Percentiles rank a stretch among this genome's conserved stretches.
These are phyloP conservation scores for Kazachstania viticola DNA, from an alignment of 805 yeast genomes.

Conservation along the genomic window DNA sequence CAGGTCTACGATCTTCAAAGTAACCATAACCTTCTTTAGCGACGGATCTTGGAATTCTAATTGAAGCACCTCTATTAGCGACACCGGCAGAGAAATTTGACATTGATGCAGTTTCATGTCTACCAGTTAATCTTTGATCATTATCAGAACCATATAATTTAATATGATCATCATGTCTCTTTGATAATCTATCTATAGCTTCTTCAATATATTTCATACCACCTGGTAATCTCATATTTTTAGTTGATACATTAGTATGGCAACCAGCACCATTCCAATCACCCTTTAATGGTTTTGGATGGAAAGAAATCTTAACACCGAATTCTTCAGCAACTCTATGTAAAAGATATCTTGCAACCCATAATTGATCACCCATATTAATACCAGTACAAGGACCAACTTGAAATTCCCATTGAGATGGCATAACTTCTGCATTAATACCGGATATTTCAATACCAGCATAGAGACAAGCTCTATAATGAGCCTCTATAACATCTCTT, in stretches of 20 bases:
- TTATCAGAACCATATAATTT: slow-evolving; percentile 92
- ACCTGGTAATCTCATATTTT: slow-evolving; percentile 83
- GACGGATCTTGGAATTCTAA: slow-evolving; percentile 97
- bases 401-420: slow-evolving; percentile 99
- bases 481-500: slow-evolving; percentile 97
- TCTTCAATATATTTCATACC: slow-evolving; percentile 91
- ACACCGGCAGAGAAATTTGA: slow-evolving; percentile 90
- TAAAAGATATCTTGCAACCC: slow-evolving; percentile 90
- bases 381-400: slow-evolving; percentile 97
- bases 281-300: slow-evolving; percentile 97
- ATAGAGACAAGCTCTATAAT: slow-evolving; percentile 93
- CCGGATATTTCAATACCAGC: slow-evolving; percentile 89
- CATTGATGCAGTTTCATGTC: slow-evolving; percentile 96
- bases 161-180: slow-evolving; percentile 95
- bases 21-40: slow-evolving; percentile 97
- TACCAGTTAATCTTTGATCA: slow-evolving; percentile 91
- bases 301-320: slow-evolving; percentile 96
- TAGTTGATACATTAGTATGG: slow-evolving; percentile 96
- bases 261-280: slow-evolving; percentile 99
- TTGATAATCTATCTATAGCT: slow-evolving; percentile 85
- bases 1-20: slow-evolving; percentile 99
- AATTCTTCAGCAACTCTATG: slow-evolving; percentile 97
- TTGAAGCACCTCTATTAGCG: slow-evolving; percentile 98
- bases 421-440: slow-evolving; percentile 99
- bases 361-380: slow-evolving; percentile 92